Base-by-base conservation (phyloP, 2,329 filamentous ascomycete genomes). In the Diaporthe sp. region DNA sequence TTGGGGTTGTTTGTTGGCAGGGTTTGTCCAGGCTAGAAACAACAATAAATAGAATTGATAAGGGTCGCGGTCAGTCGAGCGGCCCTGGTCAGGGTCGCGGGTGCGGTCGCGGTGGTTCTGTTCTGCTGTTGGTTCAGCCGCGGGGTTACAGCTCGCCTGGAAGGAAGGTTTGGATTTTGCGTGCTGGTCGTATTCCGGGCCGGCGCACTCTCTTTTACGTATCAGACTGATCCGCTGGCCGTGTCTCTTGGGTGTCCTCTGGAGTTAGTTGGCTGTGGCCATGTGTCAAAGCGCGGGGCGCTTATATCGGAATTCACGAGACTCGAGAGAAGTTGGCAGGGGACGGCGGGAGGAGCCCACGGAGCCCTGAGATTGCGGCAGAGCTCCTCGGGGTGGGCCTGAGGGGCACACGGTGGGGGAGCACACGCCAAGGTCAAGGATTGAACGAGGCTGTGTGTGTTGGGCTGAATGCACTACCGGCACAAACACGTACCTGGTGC, bases 1-100 rank as follows among this genome's bases (percentile, higher is more conserved):
- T 72, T 44, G 39, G 65, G 34, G 55, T 34, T 47, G 71, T 67
- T 67, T 44, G 57, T 65, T 67, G 57, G 60, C 37, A 70, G 31
- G 55, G 17, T 37, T n/a, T 25, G 39, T 25, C 15, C 42, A 60
- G 53, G 34, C 25, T 37, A 12, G 49, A 31, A 37, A 53, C 17
- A 60, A 39, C 49, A 75, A 75, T 70, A 70, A 70, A 70, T 72
- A 76, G 75, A 53, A 57, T 70, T 57, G 75, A 71, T 65, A 67
- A 71, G 72, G 65, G 58, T 65, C 71, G 71, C 57, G 71, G 71
- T 55, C 34, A 53, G 71, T 73, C 17, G 71, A 57, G 68, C 39
- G 60, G 20, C 51, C 57, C 65, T 53, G 31, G 65, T 68, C 65
- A 53, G 7, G 65, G 65, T 39, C 65, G 28, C 63, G 31, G 63